Conservation (phyloP, 2,329 filamentous ascomycete genomes). For the Pseudocercospora eumusae region DNA sequence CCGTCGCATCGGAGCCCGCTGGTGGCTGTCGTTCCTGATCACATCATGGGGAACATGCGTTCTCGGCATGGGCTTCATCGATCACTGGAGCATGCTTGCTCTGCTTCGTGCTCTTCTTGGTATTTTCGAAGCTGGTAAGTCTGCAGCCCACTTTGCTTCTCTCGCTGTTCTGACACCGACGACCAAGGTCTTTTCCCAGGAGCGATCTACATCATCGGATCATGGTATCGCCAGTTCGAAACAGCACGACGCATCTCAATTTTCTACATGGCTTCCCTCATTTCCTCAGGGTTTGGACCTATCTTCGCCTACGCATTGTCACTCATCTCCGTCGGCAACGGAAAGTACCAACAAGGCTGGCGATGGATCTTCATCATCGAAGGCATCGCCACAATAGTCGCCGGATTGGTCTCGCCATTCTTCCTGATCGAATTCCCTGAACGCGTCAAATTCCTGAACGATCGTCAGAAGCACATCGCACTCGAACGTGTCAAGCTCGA, state of each 20-base stretch:
- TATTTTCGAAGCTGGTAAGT: conserved; percentile 59
- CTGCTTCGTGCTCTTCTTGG: conserved; percentile 61
- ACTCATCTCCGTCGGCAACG: conserved; percentile 38
- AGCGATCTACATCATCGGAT: conserved; percentile 38
- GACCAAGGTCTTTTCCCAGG: conserved; percentile 39
- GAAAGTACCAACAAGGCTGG: conserved; percentile 39
- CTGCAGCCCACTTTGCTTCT: conserved; percentile 38
- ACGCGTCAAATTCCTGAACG: conserved; percentile 36
- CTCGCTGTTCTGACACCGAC: neutral
- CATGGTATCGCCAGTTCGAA: conserved; percentile 33
- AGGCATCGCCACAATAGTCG: conserved; percentile 43
- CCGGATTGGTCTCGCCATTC: conserved; percentile 42
- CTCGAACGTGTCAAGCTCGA: conserved; percentile 39
- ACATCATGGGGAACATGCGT: conserved; percentile 61
- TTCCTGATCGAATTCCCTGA: conserved; percentile 49
- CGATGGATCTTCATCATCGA: conserved; percentile 46
- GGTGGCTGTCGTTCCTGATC: conserved; percentile 39
- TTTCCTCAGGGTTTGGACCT: conserved; percentile 39
- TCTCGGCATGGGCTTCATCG: conserved; percentile 64
- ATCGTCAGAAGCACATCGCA: conserved; percentile 38
- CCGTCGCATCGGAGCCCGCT: conserved; percentile 37
- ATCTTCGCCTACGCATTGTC: conserved; percentile 41
- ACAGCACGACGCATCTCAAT: conserved; percentile 41
- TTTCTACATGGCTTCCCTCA: conserved; percentile 47
- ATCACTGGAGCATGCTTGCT: conserved; percentile 54